These are phyloP conservation scores for Komagataella kurtzmanii DNA, from an alignment of 805 yeast species.

Conservation along the genomic window DNA sequence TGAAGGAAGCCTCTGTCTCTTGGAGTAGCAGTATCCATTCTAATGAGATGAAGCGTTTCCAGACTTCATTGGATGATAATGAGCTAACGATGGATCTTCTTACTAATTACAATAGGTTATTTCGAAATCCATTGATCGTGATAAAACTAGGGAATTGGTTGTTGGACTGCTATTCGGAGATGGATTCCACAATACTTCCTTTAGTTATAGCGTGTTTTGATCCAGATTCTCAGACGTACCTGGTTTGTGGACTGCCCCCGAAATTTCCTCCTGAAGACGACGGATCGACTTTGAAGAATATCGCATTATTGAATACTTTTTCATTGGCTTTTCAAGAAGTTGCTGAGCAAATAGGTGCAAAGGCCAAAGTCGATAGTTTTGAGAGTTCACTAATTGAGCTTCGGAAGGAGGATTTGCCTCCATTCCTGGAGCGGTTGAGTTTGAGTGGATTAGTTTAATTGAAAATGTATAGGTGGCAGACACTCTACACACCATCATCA, in stretches of 20 bases:
- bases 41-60: neutral
- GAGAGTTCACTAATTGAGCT: slow-evolving; percentile 91
- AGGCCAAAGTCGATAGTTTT: slow-evolving; percentile 84
- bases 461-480: neutral
- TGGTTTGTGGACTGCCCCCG: slow-evolving; percentile 86
- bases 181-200: slow-evolving; percentile 58
- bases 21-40: slow-evolving; percentile 3
- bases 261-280: slow-evolving; percentile 41
- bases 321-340: slow-evolving; percentile 87
- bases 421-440: slow-evolving; percentile 77
- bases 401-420: slow-evolving; percentile 72
- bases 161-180: slow-evolving; percentile 75
- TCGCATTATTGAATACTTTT: slow-evolving; percentile 60
- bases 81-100: slow-evolving; percentile 4
- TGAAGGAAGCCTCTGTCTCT: slow-evolving; percentile 49
- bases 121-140: slow-evolving; percentile 77
- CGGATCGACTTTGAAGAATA: slow-evolving; percentile 19
- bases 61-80: slow-evolving; percentile 5
- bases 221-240: slow-evolving; percentile 56
- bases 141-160: slow-evolving; percentile 85
- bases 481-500: no score
- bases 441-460: slow-evolving; percentile 41
- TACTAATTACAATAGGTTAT: slow-evolving; percentile 22
- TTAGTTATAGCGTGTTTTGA: slow-evolving; percentile 79
- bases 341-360: slow-evolving; percentile 74